These are phyloP conservation scores for Hymenoscyphus scutula DNA, from an alignment of 2,329 filamentous ascomycete species.

Conservation along the genomic window DNA sequence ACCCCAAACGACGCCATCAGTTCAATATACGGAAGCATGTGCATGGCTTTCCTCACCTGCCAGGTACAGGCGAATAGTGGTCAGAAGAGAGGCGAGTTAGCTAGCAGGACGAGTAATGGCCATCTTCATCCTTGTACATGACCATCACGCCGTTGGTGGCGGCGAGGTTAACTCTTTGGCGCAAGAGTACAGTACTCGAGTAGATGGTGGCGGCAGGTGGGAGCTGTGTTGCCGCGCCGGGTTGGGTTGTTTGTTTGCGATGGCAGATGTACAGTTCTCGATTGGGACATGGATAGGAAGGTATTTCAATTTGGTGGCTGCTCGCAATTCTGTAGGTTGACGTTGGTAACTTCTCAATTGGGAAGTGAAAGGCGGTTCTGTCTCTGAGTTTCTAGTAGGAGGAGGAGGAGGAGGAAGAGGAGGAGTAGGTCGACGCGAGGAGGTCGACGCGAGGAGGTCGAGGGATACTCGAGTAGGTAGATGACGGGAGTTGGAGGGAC, in stretches of 20 bases:
- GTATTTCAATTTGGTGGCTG: not conserved
- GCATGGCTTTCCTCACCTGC: no score
- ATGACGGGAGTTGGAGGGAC: no score
- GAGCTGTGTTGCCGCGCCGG: not conserved
- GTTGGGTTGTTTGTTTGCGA: not conserved
- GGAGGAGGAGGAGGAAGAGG: not conserved
- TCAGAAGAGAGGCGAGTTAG: no score
- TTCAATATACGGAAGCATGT: no score
- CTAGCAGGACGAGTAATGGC: not conserved
- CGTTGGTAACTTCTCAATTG: not conserved
- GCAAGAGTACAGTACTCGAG: not conserved
- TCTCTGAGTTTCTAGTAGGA: not conserved
- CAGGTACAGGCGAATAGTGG: no score
- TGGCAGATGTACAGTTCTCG: no score
- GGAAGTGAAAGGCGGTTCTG: not conserved
- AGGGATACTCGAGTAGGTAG: no score
- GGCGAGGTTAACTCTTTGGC: not conserved
- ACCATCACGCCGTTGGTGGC: constrained; percentile 1
- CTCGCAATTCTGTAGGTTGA: not conserved
- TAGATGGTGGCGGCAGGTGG: not conserved
- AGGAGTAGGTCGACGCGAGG: not conserved
- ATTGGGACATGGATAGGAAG: not conserved
- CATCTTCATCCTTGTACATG: constrained; percentile 3
- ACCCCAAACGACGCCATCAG: no score
- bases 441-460: no score